A percentile compares a stretch with the other conserved stretches of the same genome.
Evolutionary conservation across 148 eudicot species (phyloP).

Genomic region (Vaccinium macrocarpon): DNA sequence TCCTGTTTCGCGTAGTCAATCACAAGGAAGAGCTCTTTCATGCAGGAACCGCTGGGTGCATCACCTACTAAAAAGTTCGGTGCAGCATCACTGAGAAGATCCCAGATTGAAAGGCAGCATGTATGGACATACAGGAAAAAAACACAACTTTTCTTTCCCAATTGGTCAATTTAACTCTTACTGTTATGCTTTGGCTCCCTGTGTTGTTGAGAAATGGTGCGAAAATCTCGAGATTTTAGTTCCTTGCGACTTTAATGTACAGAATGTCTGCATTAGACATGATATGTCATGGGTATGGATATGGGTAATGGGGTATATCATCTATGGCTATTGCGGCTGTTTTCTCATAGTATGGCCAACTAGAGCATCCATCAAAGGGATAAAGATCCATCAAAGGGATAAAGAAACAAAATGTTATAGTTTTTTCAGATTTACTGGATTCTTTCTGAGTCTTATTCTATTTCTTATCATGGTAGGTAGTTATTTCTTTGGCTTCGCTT

Average conservation of each 20-base stretch:
- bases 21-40: slow-evolving; percentile 14
- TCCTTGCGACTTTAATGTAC: neutral
- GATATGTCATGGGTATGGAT: neutral
- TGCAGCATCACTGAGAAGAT: slow-evolving; percentile 60
- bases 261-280: neutral
- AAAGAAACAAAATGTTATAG: neutral
- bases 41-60: slow-evolving; percentile 49
- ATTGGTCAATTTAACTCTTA: neutral
- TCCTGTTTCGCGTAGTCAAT: slow-evolving; percentile 5
- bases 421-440: neutral
- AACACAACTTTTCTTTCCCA: neutral
- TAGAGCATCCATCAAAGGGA: neutral
- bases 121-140: slow-evolving; percentile 33
- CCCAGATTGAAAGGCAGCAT: slow-evolving; percentile 64
- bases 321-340: neutral
- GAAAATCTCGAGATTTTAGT: neutral
- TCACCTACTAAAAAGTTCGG: slow-evolving; percentile 52
- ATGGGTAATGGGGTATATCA: neutral
- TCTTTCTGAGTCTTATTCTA: neutral
- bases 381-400: neutral
- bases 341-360: neutral
- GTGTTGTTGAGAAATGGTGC: neutral
- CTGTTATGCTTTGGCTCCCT: neutral
- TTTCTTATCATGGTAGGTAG: neutral
- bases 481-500: neutral